Evolutionary conservation across 306 rosid genomes (phyloP).

Genomic region (Styphnolobium japonicum): DNA sequence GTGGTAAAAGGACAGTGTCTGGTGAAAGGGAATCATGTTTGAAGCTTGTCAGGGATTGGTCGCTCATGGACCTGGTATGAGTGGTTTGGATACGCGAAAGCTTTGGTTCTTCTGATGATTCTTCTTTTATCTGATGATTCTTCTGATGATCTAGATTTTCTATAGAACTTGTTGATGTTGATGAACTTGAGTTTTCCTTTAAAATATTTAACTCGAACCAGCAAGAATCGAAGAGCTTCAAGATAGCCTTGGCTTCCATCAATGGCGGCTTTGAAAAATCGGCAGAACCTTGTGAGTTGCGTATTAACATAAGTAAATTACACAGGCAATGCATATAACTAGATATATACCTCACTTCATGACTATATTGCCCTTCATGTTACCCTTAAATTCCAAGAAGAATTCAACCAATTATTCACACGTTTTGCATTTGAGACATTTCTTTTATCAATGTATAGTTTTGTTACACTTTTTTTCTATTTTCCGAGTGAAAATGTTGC

Average conservation of each 20-base stretch:
- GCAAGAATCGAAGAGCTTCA: conserved; percentile 51
- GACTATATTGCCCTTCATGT: conserved; percentile 41
- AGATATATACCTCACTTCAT: conserved; percentile 7
- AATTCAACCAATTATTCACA: conserved; percentile 24
- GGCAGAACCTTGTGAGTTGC: not conserved
- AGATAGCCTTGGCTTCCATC: conserved; percentile 52
- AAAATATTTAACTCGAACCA: conserved; percentile 58
- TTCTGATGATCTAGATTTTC: conserved; percentile 23
- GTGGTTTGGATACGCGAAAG: conserved; percentile 33
- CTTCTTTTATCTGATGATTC: not conserved
- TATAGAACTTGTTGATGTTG: conserved; percentile 19
- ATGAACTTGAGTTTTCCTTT: conserved; percentile 13
- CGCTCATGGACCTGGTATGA: conserved; percentile 64
- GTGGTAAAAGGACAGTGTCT: conserved; percentile 42
- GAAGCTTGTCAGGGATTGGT: conserved; percentile 49
- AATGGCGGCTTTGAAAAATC: conserved; percentile 30
- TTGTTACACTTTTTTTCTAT: not conserved
- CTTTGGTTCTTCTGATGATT: conserved; percentile 33
- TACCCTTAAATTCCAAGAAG: not conserved
- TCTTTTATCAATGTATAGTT: not conserved
- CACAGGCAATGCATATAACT: not conserved
- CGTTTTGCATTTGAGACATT: conserved; percentile 38
- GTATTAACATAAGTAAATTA: not conserved
- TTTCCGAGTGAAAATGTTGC: not conserved
- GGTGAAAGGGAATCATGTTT: conserved; percentile 50